These are phyloP conservation scores for Mycosarcoma mackinlayi DNA, from an alignment of 1,284 basidiomycete genomes.

Conservation along the genomic window DNA sequence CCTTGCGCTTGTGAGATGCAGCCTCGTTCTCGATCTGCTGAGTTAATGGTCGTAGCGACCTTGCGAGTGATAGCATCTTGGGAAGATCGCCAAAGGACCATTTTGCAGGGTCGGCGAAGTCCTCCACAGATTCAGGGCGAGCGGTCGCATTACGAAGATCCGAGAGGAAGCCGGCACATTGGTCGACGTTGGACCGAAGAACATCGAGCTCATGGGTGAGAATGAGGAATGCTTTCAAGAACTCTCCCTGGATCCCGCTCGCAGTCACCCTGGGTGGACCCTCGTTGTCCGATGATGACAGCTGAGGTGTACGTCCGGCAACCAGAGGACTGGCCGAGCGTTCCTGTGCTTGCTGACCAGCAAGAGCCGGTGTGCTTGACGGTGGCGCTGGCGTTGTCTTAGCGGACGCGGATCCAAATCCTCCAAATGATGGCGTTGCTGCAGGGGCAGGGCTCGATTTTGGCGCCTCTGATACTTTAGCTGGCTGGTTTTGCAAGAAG, in stretches of 20 bases:
- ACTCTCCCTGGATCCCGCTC: slow-evolving; percentile 60
- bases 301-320: slow-evolving; percentile 28
- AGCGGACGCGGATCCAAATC: slow-evolving; percentile 8
- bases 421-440: slow-evolving; percentile 11
- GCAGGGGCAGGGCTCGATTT: slow-evolving; percentile 8
- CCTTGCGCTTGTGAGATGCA: slow-evolving; percentile 60
- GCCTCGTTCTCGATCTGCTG: slow-evolving; percentile 33
- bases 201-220: slow-evolving; percentile 68
- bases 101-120: slow-evolving; percentile 48
- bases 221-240: slow-evolving; percentile 66
- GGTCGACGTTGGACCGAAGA: slow-evolving; percentile 37
- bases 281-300: slow-evolving; percentile 26
- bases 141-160: slow-evolving; percentile 56
- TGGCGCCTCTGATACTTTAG: slow-evolving; percentile 3
- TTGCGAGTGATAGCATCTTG: slow-evolving; percentile 56
- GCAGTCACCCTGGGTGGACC: slow-evolving; percentile 49
- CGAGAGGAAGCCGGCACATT: slow-evolving; percentile 64
- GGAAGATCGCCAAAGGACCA: slow-evolving; percentile 70
- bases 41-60: slow-evolving; percentile 31
- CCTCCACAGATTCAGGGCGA: slow-evolving; percentile 39
- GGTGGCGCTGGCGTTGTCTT: slow-evolving; percentile 11
- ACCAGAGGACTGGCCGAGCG: slow-evolving; percentile 20
- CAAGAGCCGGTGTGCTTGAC: slow-evolving; percentile 1
- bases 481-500: slow-evolving; percentile 10
- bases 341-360: background rate